These are phyloP conservation scores for Haberlea rhodopensis DNA, from an alignment of 257 asterid genomes.

Conservation along the genomic window DNA sequence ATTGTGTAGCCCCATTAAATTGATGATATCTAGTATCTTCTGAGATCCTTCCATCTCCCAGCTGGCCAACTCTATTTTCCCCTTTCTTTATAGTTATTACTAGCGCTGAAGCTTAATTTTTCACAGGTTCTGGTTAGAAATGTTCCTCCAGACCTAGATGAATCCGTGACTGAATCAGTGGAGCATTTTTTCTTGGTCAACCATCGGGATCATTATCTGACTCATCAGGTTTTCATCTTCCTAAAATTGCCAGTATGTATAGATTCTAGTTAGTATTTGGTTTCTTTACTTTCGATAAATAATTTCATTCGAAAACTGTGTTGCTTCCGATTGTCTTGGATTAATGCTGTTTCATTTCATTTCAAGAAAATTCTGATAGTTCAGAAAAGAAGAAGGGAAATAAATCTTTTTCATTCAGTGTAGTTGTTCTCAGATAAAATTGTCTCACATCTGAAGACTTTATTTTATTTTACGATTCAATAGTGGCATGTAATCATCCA, in stretches of 20 bases:
- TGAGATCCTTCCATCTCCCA: not conserved
- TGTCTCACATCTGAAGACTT: not conserved
- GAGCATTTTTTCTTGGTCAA: slow-evolving; percentile 95
- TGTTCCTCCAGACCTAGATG: slow-evolving; percentile 90
- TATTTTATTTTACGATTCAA: not conserved
- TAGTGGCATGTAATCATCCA: not conserved
- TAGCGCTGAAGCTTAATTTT: slow-evolving; percentile 24
- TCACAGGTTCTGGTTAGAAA: slow-evolving; percentile 79
- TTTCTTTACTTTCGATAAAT: too few relatives aligned
- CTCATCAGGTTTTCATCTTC: slow-evolving; percentile 66
- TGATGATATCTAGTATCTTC: not conserved
- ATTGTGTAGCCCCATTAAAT: slow-evolving; percentile 3
- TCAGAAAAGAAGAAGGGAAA: not conserved
- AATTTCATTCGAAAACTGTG: not conserved
- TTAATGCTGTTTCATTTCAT: not conserved
- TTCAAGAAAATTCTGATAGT: not conserved
- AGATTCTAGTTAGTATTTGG: not conserved
- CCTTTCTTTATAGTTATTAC: slow-evolving; percentile 16
- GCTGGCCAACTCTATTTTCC: slow-evolving; percentile 1
- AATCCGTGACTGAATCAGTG: slow-evolving; percentile 76
- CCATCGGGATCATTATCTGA: slow-evolving; percentile 82
- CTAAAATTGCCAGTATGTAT: slow-evolving; percentile 12
- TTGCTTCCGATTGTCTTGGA: not conserved
- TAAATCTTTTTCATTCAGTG: not conserved
- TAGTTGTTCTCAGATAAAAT: not conserved